phyloP scores from a whole-genome alignment of 2,329 filamentous ascomycete genomes.

The Plenodomus tracheiphilus region DNA sequence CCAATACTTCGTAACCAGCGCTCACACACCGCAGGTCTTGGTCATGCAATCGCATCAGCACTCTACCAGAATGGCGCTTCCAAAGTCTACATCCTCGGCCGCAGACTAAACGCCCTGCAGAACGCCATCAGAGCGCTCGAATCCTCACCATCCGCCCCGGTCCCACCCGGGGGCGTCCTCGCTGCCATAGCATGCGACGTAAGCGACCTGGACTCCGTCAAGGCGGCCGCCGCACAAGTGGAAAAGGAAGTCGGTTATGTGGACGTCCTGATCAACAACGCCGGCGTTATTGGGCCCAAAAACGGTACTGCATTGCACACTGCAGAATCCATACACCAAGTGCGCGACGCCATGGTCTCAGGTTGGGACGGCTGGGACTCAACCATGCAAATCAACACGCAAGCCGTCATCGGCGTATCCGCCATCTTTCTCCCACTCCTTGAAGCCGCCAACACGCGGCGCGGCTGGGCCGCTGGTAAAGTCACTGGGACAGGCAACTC shows the following conservation, averaged over 20 bases:
- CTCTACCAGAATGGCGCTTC: constrained; percentile 47
- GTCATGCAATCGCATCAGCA: constrained; percentile 46
- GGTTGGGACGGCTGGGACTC: constrained; percentile 40
- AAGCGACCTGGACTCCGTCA: constrained; percentile 47
- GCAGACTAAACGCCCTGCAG: constrained; percentile 47
- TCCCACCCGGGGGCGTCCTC: constrained; percentile 29
- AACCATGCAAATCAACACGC: constrained; percentile 50
- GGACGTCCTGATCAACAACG: constrained; percentile 58
- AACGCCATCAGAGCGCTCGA: constrained; percentile 44
- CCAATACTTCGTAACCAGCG: background rate
- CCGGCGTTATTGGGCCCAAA: constrained; percentile 52
- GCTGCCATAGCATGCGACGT: constrained; percentile 50
- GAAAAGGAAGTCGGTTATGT: constrained; percentile 51
- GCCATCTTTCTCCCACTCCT: constrained; percentile 52
- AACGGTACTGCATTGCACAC: constrained; percentile 47
- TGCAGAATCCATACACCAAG: constrained; percentile 48
- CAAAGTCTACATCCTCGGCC: constrained; percentile 52
- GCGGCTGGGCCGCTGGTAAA: constrained; percentile 44
- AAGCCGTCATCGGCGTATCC: constrained; percentile 49
- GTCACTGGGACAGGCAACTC: constrained; percentile 31
- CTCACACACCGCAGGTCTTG: constrained; percentile 36
- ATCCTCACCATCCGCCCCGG: constrained; percentile 32
- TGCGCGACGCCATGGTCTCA: constrained; percentile 48
- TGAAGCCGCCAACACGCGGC: constrained; percentile 49
- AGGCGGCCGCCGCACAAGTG: constrained; percentile 48